Base-by-base conservation (phyloP, 2,329 filamentous ascomycete genomes). In the Pyrenochaeta sp. region DNA sequence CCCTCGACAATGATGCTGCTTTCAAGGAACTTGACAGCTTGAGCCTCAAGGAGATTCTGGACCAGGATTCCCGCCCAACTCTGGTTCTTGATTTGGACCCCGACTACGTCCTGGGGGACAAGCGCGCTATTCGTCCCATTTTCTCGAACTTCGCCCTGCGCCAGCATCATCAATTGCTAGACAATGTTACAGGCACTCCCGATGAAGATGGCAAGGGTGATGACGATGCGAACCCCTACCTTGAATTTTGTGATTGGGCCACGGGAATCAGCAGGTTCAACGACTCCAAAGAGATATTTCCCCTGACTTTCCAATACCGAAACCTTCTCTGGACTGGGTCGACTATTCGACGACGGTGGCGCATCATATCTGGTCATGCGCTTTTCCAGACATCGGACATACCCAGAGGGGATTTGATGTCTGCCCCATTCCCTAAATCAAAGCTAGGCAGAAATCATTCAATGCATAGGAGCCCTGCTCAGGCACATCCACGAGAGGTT, bases 211-310 rank as follows among this genome's bases (percentile, higher is more conserved):
- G 17, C 5, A 27, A 31, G 3, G 8, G 11, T 4, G 6, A 18
- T 7, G n/a, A 41, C 11, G 18, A 35, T 9, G 34, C 53, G 7
- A 39, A 56, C 20, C 51, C 58, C 14, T 73, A 75, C 39, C 41
- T 60, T 0, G 66, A 71, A 0, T 78, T 78, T 49, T 69, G 56
- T 34, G 49, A 38, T 1, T 78, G 76, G 76, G 71, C 70, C 0
- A 73, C 72, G 0, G 65, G 73, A 0, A 61, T 73, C 11, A 77
- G 72, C 4, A 65, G 62, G 4, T 74, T 74, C 41, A 74, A 77
- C 32, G 73, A 75, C 37, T 74, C 74, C 2, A 68, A 69, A 45
- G 75, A 78, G 40, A 67, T 77, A 3, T 77, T 74, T 28, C 76
- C 76, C 0, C 64, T 74, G 0, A 74, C 72, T 6, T 69, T 74